Evolutionary conservation across 805 yeast species (phyloP).

Genomic region (Kluyveromyces lactis): DNA sequence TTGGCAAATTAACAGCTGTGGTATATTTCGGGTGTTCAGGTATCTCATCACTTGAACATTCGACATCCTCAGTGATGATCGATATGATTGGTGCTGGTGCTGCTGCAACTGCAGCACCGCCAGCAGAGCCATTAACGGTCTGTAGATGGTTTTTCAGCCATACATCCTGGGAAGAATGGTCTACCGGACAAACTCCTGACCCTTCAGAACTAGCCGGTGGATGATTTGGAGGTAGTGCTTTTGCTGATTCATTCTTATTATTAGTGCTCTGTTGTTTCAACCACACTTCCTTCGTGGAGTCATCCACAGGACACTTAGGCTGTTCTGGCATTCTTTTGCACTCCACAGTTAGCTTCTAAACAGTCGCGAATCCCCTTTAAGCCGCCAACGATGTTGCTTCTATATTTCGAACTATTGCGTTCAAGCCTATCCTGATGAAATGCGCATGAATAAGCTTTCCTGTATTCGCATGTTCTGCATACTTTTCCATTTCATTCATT

Average conservation of each 20-base stretch:
- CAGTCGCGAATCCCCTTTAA: too few species aligned
- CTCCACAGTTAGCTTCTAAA: too few species aligned
- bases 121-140: constrained; percentile 1
- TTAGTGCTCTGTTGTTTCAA: constrained; percentile 28
- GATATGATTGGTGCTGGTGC: constrained; percentile 15
- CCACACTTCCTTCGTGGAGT: constrained; percentile 53
- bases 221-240: constrained; percentile 2
- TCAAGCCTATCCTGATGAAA: too few species aligned
- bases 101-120: constrained; percentile 2
- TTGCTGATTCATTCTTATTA: constrained; percentile 9
- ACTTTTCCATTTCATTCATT: too few species aligned
- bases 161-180: constrained; percentile 45
- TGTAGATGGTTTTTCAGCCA: constrained; percentile 39
- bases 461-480: too few species aligned
- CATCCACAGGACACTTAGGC: constrained; percentile 63
- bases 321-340: constrained; percentile 7
- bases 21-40: constrained; percentile 28
- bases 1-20: constrained; percentile 43
- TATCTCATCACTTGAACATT: constrained; percentile 41
- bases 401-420: too few species aligned
- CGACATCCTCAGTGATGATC: constrained; percentile 19
- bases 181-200: constrained; percentile 51
- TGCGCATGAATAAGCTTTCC: too few species aligned
- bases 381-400: too few species aligned
- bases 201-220: background rate